Base-by-base conservation (phyloP, 129 eudicot species). In the Calendula officinalis region DNA sequence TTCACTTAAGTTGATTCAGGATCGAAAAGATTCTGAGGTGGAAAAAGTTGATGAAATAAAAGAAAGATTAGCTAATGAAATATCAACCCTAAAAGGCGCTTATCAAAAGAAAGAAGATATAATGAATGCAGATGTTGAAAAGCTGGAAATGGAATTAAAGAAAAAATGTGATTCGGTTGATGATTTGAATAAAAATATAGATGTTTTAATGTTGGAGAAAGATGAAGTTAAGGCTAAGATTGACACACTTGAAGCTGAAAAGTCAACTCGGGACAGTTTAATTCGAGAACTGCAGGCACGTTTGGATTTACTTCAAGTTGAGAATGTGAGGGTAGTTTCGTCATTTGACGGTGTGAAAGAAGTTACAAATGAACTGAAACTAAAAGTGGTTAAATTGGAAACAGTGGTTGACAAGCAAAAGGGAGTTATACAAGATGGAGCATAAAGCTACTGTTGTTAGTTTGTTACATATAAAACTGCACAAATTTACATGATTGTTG, bases 241-340 rank as follows among this genome's bases (percentile, higher is more conserved):
- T 34, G 92, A 85, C 34, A 72, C 76, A 11, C 82, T 87, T 22
- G n/a, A n/a, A 40, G 86, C 90, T 7, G 91, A 82, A 33, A 16
- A 72, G 57, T 37, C 73, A 46, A 44, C 39, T 60, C 66, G 67
- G 12, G 81, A 79, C 7, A 72, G 61, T 47, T 53, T 83, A 12
- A 78, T 85, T 43, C 61, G 6, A 52, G 69, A 74, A 68, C 49
- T 83, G 80, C 72, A 87, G 62, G 53, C 35, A 5, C 67, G 47
- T 64, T 34, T 80, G 64, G 9, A 38, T 13, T 66, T 73, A 13
- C 67, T 78, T 44, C 73, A 60, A 32, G 8, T 32, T 22, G 83
- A 88, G 70, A 54, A 74, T 6, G 75, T 13, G 46, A 65, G 71
- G 71, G 62, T 81, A 41, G 44, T 72, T 63, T 66, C 68, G 32